Evolutionary conservation across 345 rosid genomes (phyloP).

Genomic region (Erucastrum elatum): DNA sequence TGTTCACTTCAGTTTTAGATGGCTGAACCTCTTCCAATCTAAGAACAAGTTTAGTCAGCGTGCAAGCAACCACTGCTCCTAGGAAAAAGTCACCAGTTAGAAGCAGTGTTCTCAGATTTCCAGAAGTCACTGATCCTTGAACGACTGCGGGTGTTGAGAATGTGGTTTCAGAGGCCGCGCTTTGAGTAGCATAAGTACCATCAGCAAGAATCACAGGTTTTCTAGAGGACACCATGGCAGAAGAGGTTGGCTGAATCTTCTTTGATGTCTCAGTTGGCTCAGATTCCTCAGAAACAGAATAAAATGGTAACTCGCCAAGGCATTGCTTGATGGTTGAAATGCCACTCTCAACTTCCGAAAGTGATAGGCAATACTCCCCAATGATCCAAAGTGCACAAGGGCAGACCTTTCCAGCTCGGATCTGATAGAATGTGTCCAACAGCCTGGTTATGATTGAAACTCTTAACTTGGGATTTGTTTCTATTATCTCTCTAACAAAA

Average conservation of each 20-base stretch:
- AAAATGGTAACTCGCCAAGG: slow-evolving; percentile 86
- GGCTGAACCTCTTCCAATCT: slow-evolving; percentile 95
- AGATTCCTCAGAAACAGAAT: slow-evolving; percentile 64
- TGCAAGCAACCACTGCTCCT: slow-evolving; percentile 93
- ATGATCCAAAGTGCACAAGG: slow-evolving; percentile 91
- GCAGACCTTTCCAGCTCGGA: slow-evolving; percentile 83
- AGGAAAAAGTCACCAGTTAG: slow-evolving; percentile 97
- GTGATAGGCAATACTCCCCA: slow-evolving; percentile 89
- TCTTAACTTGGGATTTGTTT: slow-evolving; percentile 78
- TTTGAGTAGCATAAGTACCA: slow-evolving; percentile 89
- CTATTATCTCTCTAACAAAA: slow-evolving; percentile 84
- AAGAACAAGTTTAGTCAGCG: slow-evolving; percentile 87
- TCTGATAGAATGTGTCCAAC: slow-evolving; percentile 85
- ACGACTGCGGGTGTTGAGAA: slow-evolving; percentile 73
- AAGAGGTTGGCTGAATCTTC: slow-evolving; percentile 55
- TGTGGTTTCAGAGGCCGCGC: slow-evolving; percentile 86
- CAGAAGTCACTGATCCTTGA: slow-evolving; percentile 70
- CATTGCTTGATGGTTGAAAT: slow-evolving; percentile 78
- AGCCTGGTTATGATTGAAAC: slow-evolving; percentile 84
- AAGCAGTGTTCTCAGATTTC: slow-evolving; percentile 82
- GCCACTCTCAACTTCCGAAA: slow-evolving; percentile 86
- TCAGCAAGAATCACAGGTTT: slow-evolving; percentile 89
- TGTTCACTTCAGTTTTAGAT: slow-evolving; percentile 74
- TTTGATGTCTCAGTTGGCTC: slow-evolving; percentile 65
- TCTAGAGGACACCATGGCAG: slow-evolving; percentile 67